Evolutionary conservation across 2,329 filamentous ascomycete species (phyloP), one percentile per base, ranked within the genome.

Genomic region (Alternaria postmessia): DNA sequence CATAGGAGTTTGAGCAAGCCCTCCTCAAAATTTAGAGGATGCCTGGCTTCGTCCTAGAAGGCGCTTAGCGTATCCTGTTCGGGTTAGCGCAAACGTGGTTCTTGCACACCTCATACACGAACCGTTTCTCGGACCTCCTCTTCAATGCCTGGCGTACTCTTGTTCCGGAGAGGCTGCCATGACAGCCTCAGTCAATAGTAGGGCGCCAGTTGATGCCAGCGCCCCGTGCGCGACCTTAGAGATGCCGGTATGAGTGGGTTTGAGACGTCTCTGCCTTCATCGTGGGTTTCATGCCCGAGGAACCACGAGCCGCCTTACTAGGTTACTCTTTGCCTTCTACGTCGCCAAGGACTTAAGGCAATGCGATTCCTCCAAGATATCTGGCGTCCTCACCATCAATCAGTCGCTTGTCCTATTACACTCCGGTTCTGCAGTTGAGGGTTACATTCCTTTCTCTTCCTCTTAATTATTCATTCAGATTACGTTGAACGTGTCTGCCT

Each of bases 401-500:
- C 74, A 69, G 67, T 74, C 69, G 69, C 64, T 73, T 69, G 59
- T 70, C 68, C 63, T 63, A 63, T 63, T 63, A 64, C 66, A 67
- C 54, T 68, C 52, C 60, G 69, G 70, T 68, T 66, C 66, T 66
- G 65, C 70, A 66, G 59, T 76, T 68, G 74, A 75, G 74, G 75
- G 73, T 79, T 78, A 78, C 76, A 67, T 78, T 79, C 77, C 75
- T 79, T 79, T 78, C 56, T 78, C 56, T 68, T 72, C 65, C 66
- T 68, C 75, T 74, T 73, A 71, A 72, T 77, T 69, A 63, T 73
- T 70, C 72, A 62, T 61, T 54, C 73, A 75, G 76, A 74, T 72
- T 62, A 77, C 77, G 77, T 79, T 79, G 77, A 79, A 71, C 77
- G 77, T 79, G 70, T 78, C 75, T 78, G 68, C 61, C 47, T 76